Evolutionary conservation across 2,329 filamentous ascomycete genomes (phyloP).

Genomic region (Blumeria graminis): DNA sequence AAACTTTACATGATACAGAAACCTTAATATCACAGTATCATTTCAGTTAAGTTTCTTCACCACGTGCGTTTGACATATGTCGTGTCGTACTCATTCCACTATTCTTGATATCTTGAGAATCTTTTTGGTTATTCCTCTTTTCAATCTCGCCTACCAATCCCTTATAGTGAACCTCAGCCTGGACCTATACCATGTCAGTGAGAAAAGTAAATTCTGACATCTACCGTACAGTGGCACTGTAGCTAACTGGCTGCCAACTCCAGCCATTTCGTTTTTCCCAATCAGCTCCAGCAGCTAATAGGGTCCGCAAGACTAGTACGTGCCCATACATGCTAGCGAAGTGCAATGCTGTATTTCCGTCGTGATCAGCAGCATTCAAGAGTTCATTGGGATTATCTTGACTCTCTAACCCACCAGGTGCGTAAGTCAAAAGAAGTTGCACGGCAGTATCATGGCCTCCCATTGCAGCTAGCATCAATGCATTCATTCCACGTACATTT

Average conservation of each 20-base stretch:
- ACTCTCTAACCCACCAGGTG: constrained; percentile 16
- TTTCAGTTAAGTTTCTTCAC: too few species aligned
- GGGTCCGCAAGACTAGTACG: constrained; percentile 48
- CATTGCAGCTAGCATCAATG: constrained; percentile 39
- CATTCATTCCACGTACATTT: constrained; percentile 46
- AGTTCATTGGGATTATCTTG: not conserved
- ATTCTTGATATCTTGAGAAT: constrained; percentile 13
- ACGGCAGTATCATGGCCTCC: constrained; percentile 38
- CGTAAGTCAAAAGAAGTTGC: constrained; percentile 39
- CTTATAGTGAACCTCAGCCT: constrained; percentile 68
- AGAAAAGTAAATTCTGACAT: not conserved
- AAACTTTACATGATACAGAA: too few species aligned
- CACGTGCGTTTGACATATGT: too few species aligned
- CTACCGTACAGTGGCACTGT: constrained; percentile 17
- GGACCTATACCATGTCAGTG: constrained; percentile 12
- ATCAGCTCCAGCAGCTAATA: constrained; percentile 58
- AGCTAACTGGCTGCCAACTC: constrained; percentile 65
- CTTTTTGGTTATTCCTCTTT: constrained; percentile 21
- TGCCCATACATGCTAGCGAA: constrained; percentile 68
- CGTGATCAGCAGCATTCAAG: constrained; percentile 32
- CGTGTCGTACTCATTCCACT: not conserved
- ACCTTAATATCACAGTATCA: too few species aligned
- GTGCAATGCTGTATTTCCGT: constrained; percentile 72
- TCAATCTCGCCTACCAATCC: constrained; percentile 49
- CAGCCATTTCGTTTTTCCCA: constrained; percentile 47